Evolutionary conservation across 1,284 basidiomycete genomes (phyloP), one percentile per base, ranked within the genome.

Genomic region (Ustilago vetiveriae): DNA sequence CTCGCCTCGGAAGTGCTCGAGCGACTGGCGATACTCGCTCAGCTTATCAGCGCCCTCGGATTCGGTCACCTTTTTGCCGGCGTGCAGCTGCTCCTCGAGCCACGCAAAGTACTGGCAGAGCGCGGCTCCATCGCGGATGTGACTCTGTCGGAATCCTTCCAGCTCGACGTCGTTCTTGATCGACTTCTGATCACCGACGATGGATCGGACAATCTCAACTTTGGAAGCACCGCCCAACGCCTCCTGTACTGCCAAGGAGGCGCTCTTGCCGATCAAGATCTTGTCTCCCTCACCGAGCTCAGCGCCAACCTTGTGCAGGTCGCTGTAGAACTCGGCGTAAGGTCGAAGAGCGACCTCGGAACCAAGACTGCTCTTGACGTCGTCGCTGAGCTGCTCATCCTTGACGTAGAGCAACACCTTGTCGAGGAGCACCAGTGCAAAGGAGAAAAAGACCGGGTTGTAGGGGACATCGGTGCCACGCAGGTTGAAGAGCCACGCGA

Each of bases 371-470:
- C 83, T 74, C 41, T 84, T 84, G 4, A 89, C 88, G 1, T 83
- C 84, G 21, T 87, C 84, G 23, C 87, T 85, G 13, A 94, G 81
- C 68, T 92, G 89, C 2, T 30, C 27, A 9, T 85, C 84, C 59
- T 94, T 85, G 52, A 93, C 84, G 82, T 95, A 98, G 1, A 98
- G 84, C 4, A 87, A 84, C 0, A 88, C 88, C 23, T 55, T 47
- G 42, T 90, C 85, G 13, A 84, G 82, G 2, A 90, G 90, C 26
- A 98, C 85, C 32, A 95, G 85, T 3, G 92, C 91, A 80, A 94
- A 97, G 0, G 91, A 88, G 79, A 97, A 96, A 85, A 98, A 98
- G 21, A 98, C 94, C 49, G 89, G 79, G 79, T 96, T 98, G 84
- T 88, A 98, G 33, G 90, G 89, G 64, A 98, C 95, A 81, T 98